Percentiles rank a stretch among this genome's conserved stretches.
Evolutionary conservation across 2,329 filamentous ascomycete genomes (phyloP).

Genomic region (Volutella citrinella): DNA sequence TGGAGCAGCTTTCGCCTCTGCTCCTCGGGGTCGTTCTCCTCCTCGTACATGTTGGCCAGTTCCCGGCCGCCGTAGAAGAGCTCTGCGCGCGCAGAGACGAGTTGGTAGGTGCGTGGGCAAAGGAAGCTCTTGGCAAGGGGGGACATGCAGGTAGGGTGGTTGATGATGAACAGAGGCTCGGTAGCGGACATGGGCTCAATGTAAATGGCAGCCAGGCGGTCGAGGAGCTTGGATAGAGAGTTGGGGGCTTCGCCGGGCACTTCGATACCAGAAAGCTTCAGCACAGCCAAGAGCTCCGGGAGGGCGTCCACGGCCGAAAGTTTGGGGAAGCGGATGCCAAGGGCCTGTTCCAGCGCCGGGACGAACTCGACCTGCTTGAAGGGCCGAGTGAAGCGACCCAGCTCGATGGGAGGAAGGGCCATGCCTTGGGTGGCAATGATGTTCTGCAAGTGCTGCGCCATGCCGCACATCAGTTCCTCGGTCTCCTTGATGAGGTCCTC

Average conservation of each 20-base stretch:
- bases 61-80: slow-evolving; percentile 79
- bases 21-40: slow-evolving; percentile 89
- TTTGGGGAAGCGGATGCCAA: slow-evolving; percentile 64
- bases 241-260: slow-evolving; percentile 62
- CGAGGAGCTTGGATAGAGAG: slow-evolving; percentile 69
- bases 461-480: slow-evolving; percentile 62
- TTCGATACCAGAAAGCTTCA: slow-evolving; percentile 57
- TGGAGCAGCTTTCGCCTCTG: slow-evolving; percentile 79
- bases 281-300: slow-evolving; percentile 49
- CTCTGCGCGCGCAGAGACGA: slow-evolving; percentile 78
- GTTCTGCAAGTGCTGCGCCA: slow-evolving; percentile 50
- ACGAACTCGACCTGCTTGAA: slow-evolving; percentile 79
- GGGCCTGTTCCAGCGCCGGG: slow-evolving; percentile 67
- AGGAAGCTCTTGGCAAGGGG: slow-evolving; percentile 85
- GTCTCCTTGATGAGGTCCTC: slow-evolving; percentile 73
- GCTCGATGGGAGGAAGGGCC: slow-evolving; percentile 46
- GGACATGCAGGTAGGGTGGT: slow-evolving; percentile 88
- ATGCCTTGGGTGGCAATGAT: slow-evolving; percentile 44
- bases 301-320: slow-evolving; percentile 55
- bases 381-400: slow-evolving; percentile 47
- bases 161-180: slow-evolving; percentile 76
- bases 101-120: slow-evolving; percentile 65
- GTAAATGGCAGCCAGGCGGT: slow-evolving; percentile 71
- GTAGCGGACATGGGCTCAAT: slow-evolving; percentile 72
- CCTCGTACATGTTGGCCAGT: slow-evolving; percentile 95